These are phyloP conservation scores for Paxillus rubicundulus DNA, from an alignment of 768 basidiomycete genomes.

Conservation along the genomic window DNA sequence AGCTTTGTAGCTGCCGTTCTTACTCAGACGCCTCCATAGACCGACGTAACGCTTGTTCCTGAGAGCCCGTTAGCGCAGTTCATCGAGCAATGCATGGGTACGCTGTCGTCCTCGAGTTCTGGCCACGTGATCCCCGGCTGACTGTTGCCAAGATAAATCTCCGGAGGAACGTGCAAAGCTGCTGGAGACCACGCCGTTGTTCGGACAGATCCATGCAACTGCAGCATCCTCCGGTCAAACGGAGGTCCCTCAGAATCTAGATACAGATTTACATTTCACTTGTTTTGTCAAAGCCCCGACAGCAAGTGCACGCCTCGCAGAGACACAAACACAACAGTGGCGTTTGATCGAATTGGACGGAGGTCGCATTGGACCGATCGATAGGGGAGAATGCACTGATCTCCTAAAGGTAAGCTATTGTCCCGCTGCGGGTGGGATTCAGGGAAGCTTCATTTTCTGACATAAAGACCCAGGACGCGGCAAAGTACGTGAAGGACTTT, in stretches of 20 bases:
- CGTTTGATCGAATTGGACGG: constrained; percentile 87
- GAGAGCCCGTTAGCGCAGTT: constrained; percentile 63
- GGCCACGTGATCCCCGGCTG: background rate
- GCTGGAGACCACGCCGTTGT: constrained; percentile 73
- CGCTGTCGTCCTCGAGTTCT: background rate
- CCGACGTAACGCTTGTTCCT: constrained; percentile 53
- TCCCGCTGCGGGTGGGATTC: background rate
- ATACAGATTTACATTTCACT: constrained; percentile 84
- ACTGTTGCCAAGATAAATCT: constrained; percentile 48
- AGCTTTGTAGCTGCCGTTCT: constrained; percentile 3
- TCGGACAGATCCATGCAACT: constrained; percentile 73
- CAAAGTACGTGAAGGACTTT: constrained; percentile 42
- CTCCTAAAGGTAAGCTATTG: constrained; percentile 48
- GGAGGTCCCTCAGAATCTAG: constrained; percentile 55
- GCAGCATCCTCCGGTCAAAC: constrained; percentile 72
- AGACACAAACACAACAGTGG: constrained; percentile 25
- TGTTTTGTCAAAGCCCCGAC: constrained; percentile 75
- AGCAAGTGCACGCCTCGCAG: constrained; percentile 20
- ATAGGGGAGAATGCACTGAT: constrained; percentile 63
- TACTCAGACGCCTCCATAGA: constrained; percentile 34
- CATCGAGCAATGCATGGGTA: constrained; percentile 62
- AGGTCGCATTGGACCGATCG: constrained; percentile 71
- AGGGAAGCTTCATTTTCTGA: background rate
- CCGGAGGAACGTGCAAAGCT: constrained; percentile 72
- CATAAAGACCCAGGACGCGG: constrained; percentile 39